phyloP scores from a whole-genome alignment of 305 asterid genomes.

The Salvia sclarea region DNA sequence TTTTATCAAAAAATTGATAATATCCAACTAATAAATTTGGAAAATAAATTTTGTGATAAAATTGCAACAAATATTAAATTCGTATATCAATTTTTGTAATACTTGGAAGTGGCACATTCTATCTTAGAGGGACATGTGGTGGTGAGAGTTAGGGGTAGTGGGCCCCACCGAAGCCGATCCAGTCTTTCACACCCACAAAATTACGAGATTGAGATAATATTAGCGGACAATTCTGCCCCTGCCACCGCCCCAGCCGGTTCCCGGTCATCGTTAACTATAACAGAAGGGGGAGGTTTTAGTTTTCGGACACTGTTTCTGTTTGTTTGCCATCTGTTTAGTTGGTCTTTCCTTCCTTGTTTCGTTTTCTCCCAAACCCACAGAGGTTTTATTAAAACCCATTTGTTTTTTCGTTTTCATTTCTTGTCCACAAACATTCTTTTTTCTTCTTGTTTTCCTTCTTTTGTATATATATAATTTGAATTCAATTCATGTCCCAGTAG shows the following conservation, averaged over 20 bases:
- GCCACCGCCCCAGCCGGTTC: constrained; percentile 36
- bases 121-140: constrained; percentile 27
- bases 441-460: not conserved
- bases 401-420: not conserved
- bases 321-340: constrained; percentile 27
- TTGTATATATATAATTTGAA: not conserved
- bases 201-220: constrained; percentile 31
- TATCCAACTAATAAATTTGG: too few relatives aligned
- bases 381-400: constrained; percentile 45
- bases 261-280: too few relatives aligned
- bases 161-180: constrained; percentile 8
- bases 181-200: constrained; percentile 36
- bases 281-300: constrained; percentile 53
- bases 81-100: too few relatives aligned
- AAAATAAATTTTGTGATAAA: not conserved
- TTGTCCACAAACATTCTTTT: constrained; percentile 3
- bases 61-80: too few relatives aligned
- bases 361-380: constrained; percentile 50
- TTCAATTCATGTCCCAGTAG: not conserved
- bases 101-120: constrained; percentile 33
- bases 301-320: constrained; percentile 26
- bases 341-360: constrained; percentile 27
- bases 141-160: constrained; percentile 5
- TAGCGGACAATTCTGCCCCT: constrained; percentile 41
- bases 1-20: too few relatives aligned